These are phyloP conservation scores for Diversispora epigaea DNA, from an alignment of 192 early-diverging fungal species.

Conservation along the genomic window DNA sequence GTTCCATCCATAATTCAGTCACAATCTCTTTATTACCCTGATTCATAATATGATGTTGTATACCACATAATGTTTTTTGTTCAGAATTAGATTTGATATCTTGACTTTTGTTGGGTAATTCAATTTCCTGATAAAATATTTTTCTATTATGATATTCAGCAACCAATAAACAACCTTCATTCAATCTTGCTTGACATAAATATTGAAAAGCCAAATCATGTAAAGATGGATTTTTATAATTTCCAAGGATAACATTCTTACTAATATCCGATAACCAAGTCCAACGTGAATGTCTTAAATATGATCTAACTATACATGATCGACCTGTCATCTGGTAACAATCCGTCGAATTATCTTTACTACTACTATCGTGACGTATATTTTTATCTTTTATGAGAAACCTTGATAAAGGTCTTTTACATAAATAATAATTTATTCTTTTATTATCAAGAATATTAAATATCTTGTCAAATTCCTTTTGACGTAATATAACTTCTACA, in stretches of 20 bases:
- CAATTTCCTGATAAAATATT: constrained; percentile 53
- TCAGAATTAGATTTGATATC: background rate
- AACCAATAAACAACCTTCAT: constrained; percentile 46
- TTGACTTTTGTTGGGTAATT: constrained; percentile 27
- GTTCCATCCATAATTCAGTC: constrained; percentile 61
- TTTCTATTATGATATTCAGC: constrained; percentile 38
- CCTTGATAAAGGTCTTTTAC: constrained; percentile 28
- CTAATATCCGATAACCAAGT: constrained; percentile 52
- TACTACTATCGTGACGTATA: constrained; percentile 1
- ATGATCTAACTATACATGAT: constrained; percentile 51
- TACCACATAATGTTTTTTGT: constrained; percentile 31
- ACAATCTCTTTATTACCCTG: constrained; percentile 41
- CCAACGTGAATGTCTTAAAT: constrained; percentile 50
- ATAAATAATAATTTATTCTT: background rate
- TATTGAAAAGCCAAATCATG: constrained; percentile 53
- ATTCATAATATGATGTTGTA: constrained; percentile 54
- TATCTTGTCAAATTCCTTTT: background rate
- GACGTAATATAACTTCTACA: constrained; percentile 5
- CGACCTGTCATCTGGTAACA: constrained; percentile 35
- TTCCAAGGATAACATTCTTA: constrained; percentile 35
- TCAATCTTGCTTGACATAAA: constrained; percentile 46
- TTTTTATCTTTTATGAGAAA: background rate
- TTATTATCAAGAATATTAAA: background rate
- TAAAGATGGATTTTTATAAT: constrained; percentile 39
- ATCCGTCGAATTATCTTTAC: constrained; percentile 24